Evolutionary conservation across 371 early-diverging fungal species (phyloP).

Genomic region (Mortierella sp.): DNA sequence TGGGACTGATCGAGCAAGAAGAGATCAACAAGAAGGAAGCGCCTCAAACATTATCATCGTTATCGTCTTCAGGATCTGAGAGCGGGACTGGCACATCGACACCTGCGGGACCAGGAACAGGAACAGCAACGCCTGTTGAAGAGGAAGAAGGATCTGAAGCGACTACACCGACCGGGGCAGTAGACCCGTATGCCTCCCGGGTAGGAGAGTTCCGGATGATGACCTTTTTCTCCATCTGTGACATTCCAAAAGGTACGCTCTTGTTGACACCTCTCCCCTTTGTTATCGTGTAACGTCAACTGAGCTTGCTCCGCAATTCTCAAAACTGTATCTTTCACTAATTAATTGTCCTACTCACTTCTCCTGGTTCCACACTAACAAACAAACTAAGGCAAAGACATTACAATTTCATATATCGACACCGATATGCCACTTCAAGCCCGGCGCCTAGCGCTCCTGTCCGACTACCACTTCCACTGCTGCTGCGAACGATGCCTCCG

Average conservation of each 20-base stretch:
- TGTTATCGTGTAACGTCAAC: background rate
- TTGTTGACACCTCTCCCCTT: background rate
- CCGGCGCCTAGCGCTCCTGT: constrained; percentile 42
- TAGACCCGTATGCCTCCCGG: constrained; percentile 26
- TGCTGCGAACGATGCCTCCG: constrained; percentile 48
- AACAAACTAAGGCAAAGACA: constrained; percentile 36
- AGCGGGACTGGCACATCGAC: constrained; percentile 12
- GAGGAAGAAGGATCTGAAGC: background rate
- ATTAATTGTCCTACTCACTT: background rate
- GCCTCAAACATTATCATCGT: background rate
- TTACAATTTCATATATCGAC: constrained; percentile 57
- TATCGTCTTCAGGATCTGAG: constrained; percentile 7
- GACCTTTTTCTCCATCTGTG: constrained; percentile 47
- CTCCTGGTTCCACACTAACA: background rate
- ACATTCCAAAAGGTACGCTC: constrained; percentile 43
- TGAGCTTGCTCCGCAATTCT: constrained; percentile 1
- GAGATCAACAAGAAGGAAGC: background rate
- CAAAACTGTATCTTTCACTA: background rate
- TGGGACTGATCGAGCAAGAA: constrained; percentile 6
- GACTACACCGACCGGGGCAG: background rate
- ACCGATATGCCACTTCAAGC: constrained; percentile 52
- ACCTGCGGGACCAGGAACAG: background rate
- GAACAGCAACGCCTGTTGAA: background rate
- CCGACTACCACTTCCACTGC: constrained; percentile 54
- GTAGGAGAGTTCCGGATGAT: constrained; percentile 53